These are phyloP conservation scores for Solanum tacnaense DNA, from an alignment of 257 asterid genomes.

Conservation along the genomic window DNA sequence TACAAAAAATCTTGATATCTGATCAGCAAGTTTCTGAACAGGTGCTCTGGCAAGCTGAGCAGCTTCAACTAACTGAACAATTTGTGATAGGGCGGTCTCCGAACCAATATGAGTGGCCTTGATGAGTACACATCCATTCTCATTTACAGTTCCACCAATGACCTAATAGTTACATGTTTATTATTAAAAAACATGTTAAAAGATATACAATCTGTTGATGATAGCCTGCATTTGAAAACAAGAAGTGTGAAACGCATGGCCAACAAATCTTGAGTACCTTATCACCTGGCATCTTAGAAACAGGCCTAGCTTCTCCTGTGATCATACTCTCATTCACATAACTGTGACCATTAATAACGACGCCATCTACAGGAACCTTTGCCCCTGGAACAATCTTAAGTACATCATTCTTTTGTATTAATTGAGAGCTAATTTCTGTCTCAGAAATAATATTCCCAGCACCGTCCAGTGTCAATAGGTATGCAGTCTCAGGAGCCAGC, in stretches of 20 bases:
- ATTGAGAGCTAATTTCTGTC: conserved; percentile 67
- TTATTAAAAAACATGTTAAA: neutral
- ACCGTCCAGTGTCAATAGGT: conserved; percentile 63
- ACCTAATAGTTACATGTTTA: conserved; percentile 37
- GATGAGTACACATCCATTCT: conserved; percentile 72
- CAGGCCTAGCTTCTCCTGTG: conserved; percentile 90
- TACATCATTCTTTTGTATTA: conserved; percentile 74
- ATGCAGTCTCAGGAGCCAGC: conserved; percentile 85
- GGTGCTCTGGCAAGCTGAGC: conserved; percentile 99
- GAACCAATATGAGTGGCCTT: conserved; percentile 97
- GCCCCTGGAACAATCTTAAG: conserved; percentile 91
- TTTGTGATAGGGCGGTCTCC: conserved; percentile 93
- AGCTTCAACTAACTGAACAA: conserved; percentile 95
- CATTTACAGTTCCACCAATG: conserved; percentile 93
- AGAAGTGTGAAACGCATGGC: neutral
- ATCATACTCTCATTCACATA: conserved; percentile 97
- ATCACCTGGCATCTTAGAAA: conserved; percentile 79
- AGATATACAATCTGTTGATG: neutral
- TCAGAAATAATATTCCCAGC: conserved; percentile 73
- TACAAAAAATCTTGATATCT: conserved; percentile 78
- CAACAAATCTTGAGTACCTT: conserved; percentile 43
- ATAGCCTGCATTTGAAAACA: neutral
- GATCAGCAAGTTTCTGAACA: conserved; percentile 97
- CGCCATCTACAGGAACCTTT: conserved; percentile 91
- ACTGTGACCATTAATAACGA: conserved; percentile 85